Evolutionary conservation across 768 basidiomycete genomes (phyloP), one percentile per base, ranked within the genome.

Genomic region (Baorangia bicolor): DNA sequence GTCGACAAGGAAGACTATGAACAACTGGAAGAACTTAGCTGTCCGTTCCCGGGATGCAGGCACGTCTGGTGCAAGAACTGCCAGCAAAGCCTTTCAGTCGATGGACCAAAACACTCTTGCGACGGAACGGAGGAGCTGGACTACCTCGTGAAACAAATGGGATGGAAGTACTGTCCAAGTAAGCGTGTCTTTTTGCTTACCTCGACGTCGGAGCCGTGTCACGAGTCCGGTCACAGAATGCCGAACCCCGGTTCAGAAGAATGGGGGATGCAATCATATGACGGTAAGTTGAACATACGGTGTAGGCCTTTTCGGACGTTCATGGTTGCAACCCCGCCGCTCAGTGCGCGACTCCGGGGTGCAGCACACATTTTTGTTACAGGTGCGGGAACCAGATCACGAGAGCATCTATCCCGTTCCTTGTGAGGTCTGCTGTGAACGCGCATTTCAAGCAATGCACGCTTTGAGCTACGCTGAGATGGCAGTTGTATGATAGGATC

Each of bases 151-250:
- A 65, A 61, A 34, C 64, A 73, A 47, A 71, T 75, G 52, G 85
- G 85, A 7, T 87, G 85, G 86, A 85, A 81, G 56, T 75, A 78
- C 53, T 87, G 86, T 64, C 81, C 86, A 55, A 82, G 86, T 74
- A 62, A 60, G 75, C 54, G 13, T 16, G 42, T 25, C 52, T 14
- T 4, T 28, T 34, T 13, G 2, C 13, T 34, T 23, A 23, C 9
- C 11, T 16, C 9, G 8, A 38, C 5, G 30, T 44, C 18, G 18
- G 21, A 40, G 25, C 25, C 25, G 41, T n/a, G 20, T 42, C n/a
- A 25, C 39, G 23, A 33, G 37, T 63, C 20, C 20, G 3, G 18
- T 31, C 30, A 2, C 57, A 77, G 78, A 73, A 28, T 78, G 79
- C 54, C 63, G 67, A 35, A 78, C 79, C 2, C 77, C 80, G 1